Evolutionary conservation across 2,329 filamentous ascomycete genomes (phyloP).

Genomic region (Gnomoniopsis smithogilvyi): DNA sequence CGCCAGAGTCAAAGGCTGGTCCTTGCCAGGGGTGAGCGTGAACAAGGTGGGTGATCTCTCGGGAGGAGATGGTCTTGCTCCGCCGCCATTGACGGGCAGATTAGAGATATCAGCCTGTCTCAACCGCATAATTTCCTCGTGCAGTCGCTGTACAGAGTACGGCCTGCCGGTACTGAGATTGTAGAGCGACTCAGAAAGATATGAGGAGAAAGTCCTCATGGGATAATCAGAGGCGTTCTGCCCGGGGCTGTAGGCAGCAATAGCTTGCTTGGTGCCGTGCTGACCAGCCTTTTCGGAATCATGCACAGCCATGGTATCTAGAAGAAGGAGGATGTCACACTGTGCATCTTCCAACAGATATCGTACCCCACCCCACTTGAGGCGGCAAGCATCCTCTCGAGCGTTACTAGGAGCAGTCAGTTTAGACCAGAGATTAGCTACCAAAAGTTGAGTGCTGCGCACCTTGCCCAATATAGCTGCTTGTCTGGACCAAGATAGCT

Average conservation of each 20-base stretch:
- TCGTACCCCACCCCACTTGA: constrained; percentile 63
- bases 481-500: constrained; percentile 57
- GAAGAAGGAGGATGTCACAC: constrained; percentile 59
- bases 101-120: constrained; percentile 41
- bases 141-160: constrained; percentile 54
- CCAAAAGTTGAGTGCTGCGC: constrained; percentile 15
- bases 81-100: constrained; percentile 46
- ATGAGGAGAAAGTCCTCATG: constrained; percentile 57
- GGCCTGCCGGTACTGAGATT: constrained; percentile 50
- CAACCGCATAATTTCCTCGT: constrained; percentile 50
- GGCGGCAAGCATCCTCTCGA: constrained; percentile 54
- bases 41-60: constrained; percentile 49
- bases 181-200: constrained; percentile 51
- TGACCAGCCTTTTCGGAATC: constrained; percentile 48
- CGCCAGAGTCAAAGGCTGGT: constrained; percentile 50
- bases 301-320: constrained; percentile 59
- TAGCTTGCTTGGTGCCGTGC: constrained; percentile 58
- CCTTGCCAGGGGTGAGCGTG: constrained; percentile 51
- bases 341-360: constrained; percentile 61
- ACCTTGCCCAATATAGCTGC: constrained; percentile 66
- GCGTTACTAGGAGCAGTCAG: constrained; percentile 44
- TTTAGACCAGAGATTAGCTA: constrained; percentile 7
- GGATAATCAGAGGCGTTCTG: constrained; percentile 40
- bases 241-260: constrained; percentile 58
- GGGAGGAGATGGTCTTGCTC: constrained; percentile 31